A percentile compares a stretch with the other conserved stretches of the same genome.
Conservation (phyloP, 768 basidiomycete species). For the Pleurotus ostreatus region DNA sequence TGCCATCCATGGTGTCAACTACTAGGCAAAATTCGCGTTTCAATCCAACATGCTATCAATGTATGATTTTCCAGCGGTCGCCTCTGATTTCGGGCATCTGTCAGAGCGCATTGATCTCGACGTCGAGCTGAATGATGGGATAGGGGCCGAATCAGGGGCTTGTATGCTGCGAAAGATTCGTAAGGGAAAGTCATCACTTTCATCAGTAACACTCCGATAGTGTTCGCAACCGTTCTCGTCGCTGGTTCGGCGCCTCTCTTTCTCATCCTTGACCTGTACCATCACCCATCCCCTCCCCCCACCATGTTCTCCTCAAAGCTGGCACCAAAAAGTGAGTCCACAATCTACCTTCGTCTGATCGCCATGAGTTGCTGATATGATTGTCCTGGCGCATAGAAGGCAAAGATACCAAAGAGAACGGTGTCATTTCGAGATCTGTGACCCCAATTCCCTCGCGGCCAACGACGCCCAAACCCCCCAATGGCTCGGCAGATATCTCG, state of each 20-base stretch:
- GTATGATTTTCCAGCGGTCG: no score
- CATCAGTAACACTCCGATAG: constrained; percentile 8
- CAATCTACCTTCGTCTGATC: neutral
- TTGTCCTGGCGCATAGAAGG: constrained; percentile 36
- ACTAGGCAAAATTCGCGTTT: no score
- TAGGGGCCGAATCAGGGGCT: no score
- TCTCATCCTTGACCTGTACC: constrained; percentile 5
- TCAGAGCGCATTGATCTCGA: no score
- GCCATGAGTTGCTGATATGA: constrained; percentile 5
- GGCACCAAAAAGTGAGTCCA: constrained; percentile 27
- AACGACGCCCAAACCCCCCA: constrained; percentile 64
- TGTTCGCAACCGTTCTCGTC: neutral
- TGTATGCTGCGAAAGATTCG: neutral
- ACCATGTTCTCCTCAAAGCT: constrained; percentile 56
- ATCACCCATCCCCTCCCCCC: constrained; percentile 10
- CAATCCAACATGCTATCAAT: no score
- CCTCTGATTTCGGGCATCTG: no score
- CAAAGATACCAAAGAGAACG: constrained; percentile 71
- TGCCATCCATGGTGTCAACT: no score
- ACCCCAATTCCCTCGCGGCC: constrained; percentile 82
- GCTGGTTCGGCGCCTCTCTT: constrained; percentile 23
- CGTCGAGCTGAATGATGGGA: no score
- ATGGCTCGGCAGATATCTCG: constrained; percentile 46
- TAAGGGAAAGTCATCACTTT: neutral
- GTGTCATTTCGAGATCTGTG: constrained; percentile 68